A percentile compares a stretch with the other conserved stretches of the same genome.
Evolutionary conservation across 192 early-diverging fungal species (phyloP).

Genomic region (Phycomyces nitens): DNA sequence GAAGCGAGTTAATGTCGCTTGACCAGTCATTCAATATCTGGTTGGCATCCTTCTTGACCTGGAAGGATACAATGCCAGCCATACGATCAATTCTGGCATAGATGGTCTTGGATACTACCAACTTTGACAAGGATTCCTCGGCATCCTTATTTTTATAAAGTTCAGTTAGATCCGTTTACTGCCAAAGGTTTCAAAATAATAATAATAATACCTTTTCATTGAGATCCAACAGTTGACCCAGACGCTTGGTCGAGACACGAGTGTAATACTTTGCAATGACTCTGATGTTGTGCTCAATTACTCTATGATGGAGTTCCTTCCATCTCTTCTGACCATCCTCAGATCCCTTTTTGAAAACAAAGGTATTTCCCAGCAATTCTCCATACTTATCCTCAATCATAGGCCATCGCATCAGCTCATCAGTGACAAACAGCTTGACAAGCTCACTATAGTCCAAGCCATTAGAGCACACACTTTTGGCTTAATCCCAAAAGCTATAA

Average conservation of each 20-base stretch:
- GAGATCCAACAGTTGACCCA: conserved; percentile 90
- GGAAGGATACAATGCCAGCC: conserved; percentile 86
- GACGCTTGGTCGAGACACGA: conserved; percentile 77
- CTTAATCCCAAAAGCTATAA: neutral
- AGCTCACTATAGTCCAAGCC: conserved; percentile 60
- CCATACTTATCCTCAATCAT: conserved; percentile 91
- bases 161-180: neutral
- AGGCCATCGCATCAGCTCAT: conserved; percentile 94
- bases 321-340: conserved; percentile 79
- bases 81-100: conserved; percentile 95
- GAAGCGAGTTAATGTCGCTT: conserved; percentile 78
- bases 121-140: conserved; percentile 88
- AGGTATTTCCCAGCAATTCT: conserved; percentile 63
- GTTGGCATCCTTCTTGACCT: conserved; percentile 79
- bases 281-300: conserved; percentile 98
- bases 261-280: conserved; percentile 96
- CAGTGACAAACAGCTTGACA: conserved; percentile 82
- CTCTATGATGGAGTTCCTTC: conserved; percentile 85
- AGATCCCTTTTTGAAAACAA: conserved; percentile 65
- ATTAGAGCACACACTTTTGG: neutral
- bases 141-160: conserved; percentile 58
- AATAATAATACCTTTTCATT: conserved; percentile 48
- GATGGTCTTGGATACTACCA: conserved; percentile 93
- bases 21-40: conserved; percentile 93
- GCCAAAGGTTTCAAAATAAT: neutral